Percentiles rank a stretch among this genome's conserved stretches.
Conservation (phyloP, 257 asterid genomes). For the Orobanche coerulescens region DNA sequence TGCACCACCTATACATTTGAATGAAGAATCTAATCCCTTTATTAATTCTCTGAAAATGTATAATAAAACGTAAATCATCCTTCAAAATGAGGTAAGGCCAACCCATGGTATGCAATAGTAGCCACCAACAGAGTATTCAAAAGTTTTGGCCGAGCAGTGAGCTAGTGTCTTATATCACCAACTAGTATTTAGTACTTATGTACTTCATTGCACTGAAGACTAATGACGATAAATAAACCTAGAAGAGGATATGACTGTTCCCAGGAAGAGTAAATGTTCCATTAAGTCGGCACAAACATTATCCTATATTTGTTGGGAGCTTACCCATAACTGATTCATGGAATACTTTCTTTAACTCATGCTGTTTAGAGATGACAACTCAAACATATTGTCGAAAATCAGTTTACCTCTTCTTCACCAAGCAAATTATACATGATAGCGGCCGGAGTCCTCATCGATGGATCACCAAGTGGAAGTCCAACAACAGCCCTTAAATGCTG, state of each 20-base stretch:
- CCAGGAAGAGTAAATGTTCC: not conserved
- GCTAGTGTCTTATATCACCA: not conserved
- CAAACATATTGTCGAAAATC: slow-evolving; percentile 13
- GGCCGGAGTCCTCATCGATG: slow-evolving; percentile 79
- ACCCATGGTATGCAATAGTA: not conserved
- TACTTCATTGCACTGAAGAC: not conserved
- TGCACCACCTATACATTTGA: not conserved
- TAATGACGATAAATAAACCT: not conserved
- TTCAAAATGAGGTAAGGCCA: not conserved
- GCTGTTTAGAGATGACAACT: not conserved
- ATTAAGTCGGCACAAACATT: not conserved
- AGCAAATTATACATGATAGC: slow-evolving; percentile 90
- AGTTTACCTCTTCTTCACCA: slow-evolving; percentile 84
- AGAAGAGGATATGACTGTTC: not conserved
- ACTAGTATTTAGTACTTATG: not conserved
- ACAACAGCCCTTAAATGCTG: slow-evolving; percentile 90
- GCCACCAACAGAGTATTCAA: not conserved
- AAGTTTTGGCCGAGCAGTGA: not conserved
- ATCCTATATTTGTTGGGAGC: not conserved
- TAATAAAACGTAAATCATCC: not conserved
- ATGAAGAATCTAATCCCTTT: not conserved
- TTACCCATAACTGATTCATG: not conserved
- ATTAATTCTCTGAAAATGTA: slow-evolving; percentile 1
- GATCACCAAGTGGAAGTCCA: slow-evolving; percentile 96
- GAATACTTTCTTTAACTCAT: not conserved